A percentile compares a stretch with the other conserved stretches of the same genome.
Evolutionary conservation across 345 rosid genomes (phyloP).

Genomic region (Clarkia xantiana): DNA sequence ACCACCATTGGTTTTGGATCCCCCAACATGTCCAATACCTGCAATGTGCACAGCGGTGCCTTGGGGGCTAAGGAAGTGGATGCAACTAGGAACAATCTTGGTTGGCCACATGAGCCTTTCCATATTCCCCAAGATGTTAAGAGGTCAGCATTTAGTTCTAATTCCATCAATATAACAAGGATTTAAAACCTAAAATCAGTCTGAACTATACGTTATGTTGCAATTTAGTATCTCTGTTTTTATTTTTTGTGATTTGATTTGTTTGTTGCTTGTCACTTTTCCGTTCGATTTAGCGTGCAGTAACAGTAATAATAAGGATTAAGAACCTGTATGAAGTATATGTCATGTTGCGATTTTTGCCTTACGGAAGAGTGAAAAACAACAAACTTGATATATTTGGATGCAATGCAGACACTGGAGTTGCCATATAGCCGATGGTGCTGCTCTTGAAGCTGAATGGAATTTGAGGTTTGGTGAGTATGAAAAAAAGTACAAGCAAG

Average conservation of each 20-base stretch:
- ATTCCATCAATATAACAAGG: too few species aligned
- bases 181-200: too few species aligned
- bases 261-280: too few species aligned
- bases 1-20: constrained; percentile 97
- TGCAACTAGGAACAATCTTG: constrained; percentile 94
- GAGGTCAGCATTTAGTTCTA: constrained; percentile 48
- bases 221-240: too few species aligned
- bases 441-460: constrained; percentile 81
- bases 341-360: constrained; percentile 5
- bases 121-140: constrained; percentile 90
- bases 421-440: constrained; percentile 57
- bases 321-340: not conserved
- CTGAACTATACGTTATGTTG: too few species aligned
- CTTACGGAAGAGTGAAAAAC: too few species aligned
- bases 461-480: constrained; percentile 66
- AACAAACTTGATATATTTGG: too few species aligned
- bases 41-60: constrained; percentile 94
- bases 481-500: constrained; percentile 76
- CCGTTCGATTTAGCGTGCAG: too few species aligned
- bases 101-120: constrained; percentile 88
- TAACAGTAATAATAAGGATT: not conserved
- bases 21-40: constrained; percentile 88
- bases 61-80: constrained; percentile 97
- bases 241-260: too few species aligned
- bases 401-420: constrained; percentile 97